Evolutionary conservation across 1,284 basidiomycete genomes (phyloP), one percentile per base, ranked within the genome.

Genomic region (Cryptococcus maquisensis): DNA sequence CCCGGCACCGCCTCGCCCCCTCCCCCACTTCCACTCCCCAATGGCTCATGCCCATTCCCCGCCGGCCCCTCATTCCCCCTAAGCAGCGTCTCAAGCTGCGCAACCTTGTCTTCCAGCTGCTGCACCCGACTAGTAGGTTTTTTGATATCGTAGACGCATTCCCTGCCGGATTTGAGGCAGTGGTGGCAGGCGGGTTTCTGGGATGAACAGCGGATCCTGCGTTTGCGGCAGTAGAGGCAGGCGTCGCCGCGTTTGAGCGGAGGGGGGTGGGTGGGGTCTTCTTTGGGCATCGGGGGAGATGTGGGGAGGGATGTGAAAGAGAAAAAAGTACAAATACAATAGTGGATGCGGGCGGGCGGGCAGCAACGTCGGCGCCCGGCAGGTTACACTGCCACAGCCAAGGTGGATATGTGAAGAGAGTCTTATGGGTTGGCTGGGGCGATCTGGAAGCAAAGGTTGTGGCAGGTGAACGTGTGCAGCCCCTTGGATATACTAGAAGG

Each of bases 191-290:
- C 51, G 1, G 71, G 71, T 48, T 73, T 73, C 6, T 56, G 56
- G 6, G 69, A 71, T 18, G 66, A 66, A 59, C 72, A 74, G n/a
- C 61, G 47, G 35, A 73, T 73, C 13, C 72, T 56, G 2, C 72
- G 61, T 49, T 70, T 68, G 13, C 72, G 66, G 55, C 72, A 74
- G 58, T 73, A 73, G 18, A 73, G 52, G 51, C 72, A 74, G 3
- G 72, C 72, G 49, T 73, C 71, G 12, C 72, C 72, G 8, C 72
- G 64, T 47, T 63, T 68, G 38, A 74, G 60, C 0, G 70, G 68
- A 13, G 51, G 37, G 12, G 50, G 37, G 20, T 54, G 55, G 4
- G 37, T 32, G 1, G 42, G 41, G 4, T 60, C 60, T 3, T 61
- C 60, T 44, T 58, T 57, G 32, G 55, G 52, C 54, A 56, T 61